Base-by-base conservation (phyloP, 2,329 filamentous ascomycete species). In the Penicillium expansum region DNA sequence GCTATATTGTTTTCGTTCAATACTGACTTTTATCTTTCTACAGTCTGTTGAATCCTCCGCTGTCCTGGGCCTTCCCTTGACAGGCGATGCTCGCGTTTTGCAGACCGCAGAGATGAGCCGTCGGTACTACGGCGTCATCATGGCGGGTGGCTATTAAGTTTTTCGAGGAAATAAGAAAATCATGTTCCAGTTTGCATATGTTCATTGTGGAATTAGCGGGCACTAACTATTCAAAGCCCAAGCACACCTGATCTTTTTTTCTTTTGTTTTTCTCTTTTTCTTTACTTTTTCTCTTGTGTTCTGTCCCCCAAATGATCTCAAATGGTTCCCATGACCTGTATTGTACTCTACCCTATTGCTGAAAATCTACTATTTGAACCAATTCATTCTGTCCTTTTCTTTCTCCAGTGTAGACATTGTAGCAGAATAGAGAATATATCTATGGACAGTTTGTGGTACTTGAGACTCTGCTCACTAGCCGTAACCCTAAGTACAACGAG, bases 41-140 rank as follows among this genome's bases (percentile, higher is more conserved):
- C 49, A 73, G 71, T 68, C 65, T 39, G 65, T 74, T 41, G 68
- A 74, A 55, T 64, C 75, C 27, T 73, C 74, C 10, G 67, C 70
- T 42, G 70, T 78, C 29, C 72, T 79, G 5, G 68, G 70, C 37
- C 68, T 78, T 11, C 75, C 76, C 35, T 66, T 93, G 51, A 91
- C 89, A 5, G 87, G 90, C 65, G 89, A 93, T 71, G 82, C 85
- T 38, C 83, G 88, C 64, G 75, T 91, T 58, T 81, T 83, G 65
- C 88, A 92, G 71, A 87, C 88, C 9, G 83, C 86, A 33, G 84
- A 89, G 59, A 77, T 91, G 63, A 87, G 88, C 62, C 79, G 87
- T 65, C 82, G 82, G 53, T 90, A 90, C 67, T 91, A 90, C 71
- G 80, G 80, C 57, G 82, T 82, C 55, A 79, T 89, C 39, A 85